Conservation (phyloP, 179 eudicot species). For the Patellifolia procumbens region DNA sequence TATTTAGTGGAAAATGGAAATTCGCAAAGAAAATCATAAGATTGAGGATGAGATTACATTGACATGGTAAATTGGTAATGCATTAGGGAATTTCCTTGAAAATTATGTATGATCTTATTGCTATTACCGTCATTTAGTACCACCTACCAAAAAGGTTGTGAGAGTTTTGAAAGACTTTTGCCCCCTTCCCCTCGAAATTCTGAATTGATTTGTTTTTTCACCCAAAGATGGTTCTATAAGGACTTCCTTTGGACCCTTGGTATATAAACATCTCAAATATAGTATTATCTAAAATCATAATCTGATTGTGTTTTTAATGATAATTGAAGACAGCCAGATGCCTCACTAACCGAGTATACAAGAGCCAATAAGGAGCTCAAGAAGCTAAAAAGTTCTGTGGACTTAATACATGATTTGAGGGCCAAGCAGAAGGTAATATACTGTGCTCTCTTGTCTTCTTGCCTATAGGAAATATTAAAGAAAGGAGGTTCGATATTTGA, state of each 20-base stretch:
- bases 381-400: constrained; percentile 56
- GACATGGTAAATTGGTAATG: no score
- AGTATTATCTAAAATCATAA: neutral
- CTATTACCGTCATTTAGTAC: no score
- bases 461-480: no score
- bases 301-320: constrained; percentile 20
- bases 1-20: no score
- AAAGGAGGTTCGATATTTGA: neutral
- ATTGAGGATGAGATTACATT: no score
- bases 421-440: constrained; percentile 82
- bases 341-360: constrained; percentile 62
- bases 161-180: no score
- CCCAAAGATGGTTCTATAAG: neutral
- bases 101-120: no score
- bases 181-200: neutral
- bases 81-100: no score
- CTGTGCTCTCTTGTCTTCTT: neutral
- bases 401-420: constrained; percentile 66
- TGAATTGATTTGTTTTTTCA: neutral
- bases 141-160: no score
- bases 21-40: no score
- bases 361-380: constrained; percentile 84
- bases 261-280: neutral
- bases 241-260: neutral
- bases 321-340: constrained; percentile 78